Evolutionary conservation across 164 flowering plant genomes (phyloP).

Genomic region (Piper betle): DNA sequence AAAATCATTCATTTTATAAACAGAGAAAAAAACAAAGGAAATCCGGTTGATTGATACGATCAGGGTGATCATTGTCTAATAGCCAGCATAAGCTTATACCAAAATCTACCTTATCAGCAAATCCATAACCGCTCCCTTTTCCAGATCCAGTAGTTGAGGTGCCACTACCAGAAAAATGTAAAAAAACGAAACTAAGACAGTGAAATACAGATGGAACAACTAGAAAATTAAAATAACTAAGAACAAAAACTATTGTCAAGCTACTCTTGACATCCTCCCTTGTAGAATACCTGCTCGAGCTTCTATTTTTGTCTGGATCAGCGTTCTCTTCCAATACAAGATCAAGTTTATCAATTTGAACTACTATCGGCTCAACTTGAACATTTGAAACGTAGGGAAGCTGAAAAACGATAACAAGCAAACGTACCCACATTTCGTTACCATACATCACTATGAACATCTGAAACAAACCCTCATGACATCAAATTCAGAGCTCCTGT

Average conservation of each 20-base stretch:
- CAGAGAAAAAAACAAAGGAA: no score
- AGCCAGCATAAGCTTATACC: neutral
- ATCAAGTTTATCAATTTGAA: conserved; percentile 87
- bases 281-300: conserved; percentile 32
- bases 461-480: no score
- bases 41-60: neutral
- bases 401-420: conserved; percentile 16
- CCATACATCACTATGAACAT: neutral
- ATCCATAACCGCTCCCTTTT: conserved; percentile 88
- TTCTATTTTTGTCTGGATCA: conserved; percentile 31
- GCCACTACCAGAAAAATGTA: conserved; percentile 25
- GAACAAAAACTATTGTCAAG: neutral
- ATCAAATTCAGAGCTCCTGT: neutral
- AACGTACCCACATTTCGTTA: neutral
- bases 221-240: no score
- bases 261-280: no score
- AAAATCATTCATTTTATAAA: no score
- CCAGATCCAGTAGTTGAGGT: conserved; percentile 41
- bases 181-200: neutral
- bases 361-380: conserved; percentile 79
- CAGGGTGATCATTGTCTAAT: no score
- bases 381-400: conserved; percentile 82
- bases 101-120: conserved; percentile 84
- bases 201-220: neutral
- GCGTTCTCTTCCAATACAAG: conserved; percentile 80